Percentiles rank a stretch among this genome's conserved stretches.
phyloP scores from a whole-genome alignment of 257 asterid genomes.

The Cruciata laevipes region DNA sequence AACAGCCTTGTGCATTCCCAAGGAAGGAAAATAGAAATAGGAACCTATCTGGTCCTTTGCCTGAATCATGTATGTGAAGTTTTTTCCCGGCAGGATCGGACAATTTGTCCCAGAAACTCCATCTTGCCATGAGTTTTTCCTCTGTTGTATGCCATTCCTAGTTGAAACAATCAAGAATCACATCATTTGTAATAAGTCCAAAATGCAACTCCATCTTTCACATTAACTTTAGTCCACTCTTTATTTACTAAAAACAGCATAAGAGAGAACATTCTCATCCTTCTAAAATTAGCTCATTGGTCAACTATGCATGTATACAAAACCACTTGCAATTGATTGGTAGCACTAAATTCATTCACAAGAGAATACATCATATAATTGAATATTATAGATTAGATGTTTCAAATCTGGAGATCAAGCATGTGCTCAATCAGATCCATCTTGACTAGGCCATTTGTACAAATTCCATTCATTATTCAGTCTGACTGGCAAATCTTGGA shows the following conservation, averaged over 20 bases:
- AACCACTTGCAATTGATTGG: not conserved
- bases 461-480: not conserved
- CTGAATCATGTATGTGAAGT: constrained; percentile 77
- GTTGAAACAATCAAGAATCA: constrained; percentile 8
- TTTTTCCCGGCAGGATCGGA: constrained; percentile 75
- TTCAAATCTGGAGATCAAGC: constrained; percentile 47
- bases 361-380: not conserved
- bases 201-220: not conserved
- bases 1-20: constrained; percentile 75
- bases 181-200: not conserved
- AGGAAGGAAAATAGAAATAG: constrained; percentile 85
- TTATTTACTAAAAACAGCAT: not conserved
- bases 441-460: not conserved
- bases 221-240: not conserved
- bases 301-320: not conserved
- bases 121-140: constrained; percentile 97
- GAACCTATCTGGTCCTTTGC: constrained; percentile 93
- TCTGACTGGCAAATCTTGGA: not conserved
- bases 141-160: constrained; percentile 92
- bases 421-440: constrained; percentile 32
- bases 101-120: constrained; percentile 79
- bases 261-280: not conserved
- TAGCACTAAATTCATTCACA: not conserved
- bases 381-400: constrained; percentile 14
- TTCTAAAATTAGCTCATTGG: not conserved